Base-by-base conservation (phyloP, 148 eudicot genomes). In the Persicaria tinctoria region DNA sequence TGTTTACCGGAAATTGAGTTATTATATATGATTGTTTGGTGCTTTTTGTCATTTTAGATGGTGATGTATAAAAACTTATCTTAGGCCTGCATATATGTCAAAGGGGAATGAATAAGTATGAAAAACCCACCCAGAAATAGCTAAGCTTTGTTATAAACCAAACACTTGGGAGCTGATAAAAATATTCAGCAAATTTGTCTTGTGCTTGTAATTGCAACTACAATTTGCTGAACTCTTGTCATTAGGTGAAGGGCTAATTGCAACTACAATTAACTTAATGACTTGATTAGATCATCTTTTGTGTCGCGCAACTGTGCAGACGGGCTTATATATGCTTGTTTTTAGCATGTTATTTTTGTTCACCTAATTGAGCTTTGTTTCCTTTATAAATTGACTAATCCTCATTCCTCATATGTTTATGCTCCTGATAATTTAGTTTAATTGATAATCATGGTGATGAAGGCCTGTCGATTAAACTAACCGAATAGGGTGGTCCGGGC, bases 1-100 rank as follows among this genome's bases (percentile, higher is more conserved):
- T 20, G 23, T 20, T 20, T 20, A 20, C 23, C 23, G 23, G 23
- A 20, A 20, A 20, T 20, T 20, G 23, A 20, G 23, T 20, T 20
- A 20, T 20, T 20, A n/a, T n/a, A n/a, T n/a, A n/a, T n/a, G n/a
- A n/a, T n/a, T n/a, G n/a, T n/a, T n/a, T n/a, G n/a, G n/a, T n/a
- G n/a, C n/a, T 27, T 0, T 27, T 73, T 72, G 76, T 75, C 73
- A 76, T 73, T 78, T 63, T 76, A 41, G 73, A 23, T 27, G 8
- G 8, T 63, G 46, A 38, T 64, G 74, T 75, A 77, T 57, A 83
- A 49, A 71, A 83, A 56, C 71, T 83, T 80, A 83, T 83, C 83
- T 9, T 69, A 62, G 56, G 69, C 56, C 47, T 62, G 79, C 78
- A 79, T 76, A 38, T 64, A 64, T 74, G 78, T 60, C 70, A 70